These are phyloP conservation scores for Alternaria rosae DNA, from an alignment of 2,329 filamentous ascomycete species.

Conservation along the genomic window DNA sequence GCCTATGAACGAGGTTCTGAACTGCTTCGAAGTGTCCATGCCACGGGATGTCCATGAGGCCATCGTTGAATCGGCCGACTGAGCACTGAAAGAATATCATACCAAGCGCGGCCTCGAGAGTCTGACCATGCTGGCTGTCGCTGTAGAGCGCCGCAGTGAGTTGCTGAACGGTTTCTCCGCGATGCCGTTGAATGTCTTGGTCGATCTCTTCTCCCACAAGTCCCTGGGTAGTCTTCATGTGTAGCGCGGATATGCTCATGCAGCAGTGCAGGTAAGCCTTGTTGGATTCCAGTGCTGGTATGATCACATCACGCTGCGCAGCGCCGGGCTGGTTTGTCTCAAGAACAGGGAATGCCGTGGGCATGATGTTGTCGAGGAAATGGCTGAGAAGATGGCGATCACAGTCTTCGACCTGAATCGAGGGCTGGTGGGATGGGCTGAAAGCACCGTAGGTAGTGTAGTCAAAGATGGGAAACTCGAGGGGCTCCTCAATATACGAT, in stretches of 20 bases:
- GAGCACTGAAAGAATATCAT: conserved; percentile 97
- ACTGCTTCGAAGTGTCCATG: conserved; percentile 96
- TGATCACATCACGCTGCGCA: conserved; percentile 79
- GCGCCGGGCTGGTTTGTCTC: conserved; percentile 89
- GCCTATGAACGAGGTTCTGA: conserved; percentile 81
- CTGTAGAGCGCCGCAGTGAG: conserved; percentile 81
- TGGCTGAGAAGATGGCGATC: conserved; percentile 89
- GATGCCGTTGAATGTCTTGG: conserved; percentile 89
- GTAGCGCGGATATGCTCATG: conserved; percentile 89
- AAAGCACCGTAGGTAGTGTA: conserved; percentile 72
- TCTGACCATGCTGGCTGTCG: conserved; percentile 84
- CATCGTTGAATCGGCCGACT: conserved; percentile 84
- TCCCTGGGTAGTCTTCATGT: conserved; percentile 80
- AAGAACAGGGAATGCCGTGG: conserved; percentile 88
- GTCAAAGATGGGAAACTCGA: conserved; percentile 82
- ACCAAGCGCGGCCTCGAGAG: conserved; percentile 88
- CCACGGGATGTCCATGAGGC: conserved; percentile 91
- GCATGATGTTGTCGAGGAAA: conserved; percentile 87
- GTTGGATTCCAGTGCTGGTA: conserved; percentile 89
- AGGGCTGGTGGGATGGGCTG: conserved; percentile 70
- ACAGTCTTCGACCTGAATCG: conserved; percentile 83
- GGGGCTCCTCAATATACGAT: conserved; percentile 64
- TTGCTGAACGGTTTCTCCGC: conserved; percentile 84
- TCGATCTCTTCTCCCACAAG: conserved; percentile 77
- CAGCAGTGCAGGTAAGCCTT: conserved; percentile 95